Evolutionary conservation across 306 rosid species (phyloP).

Genomic region (Cucumis melo): DNA sequence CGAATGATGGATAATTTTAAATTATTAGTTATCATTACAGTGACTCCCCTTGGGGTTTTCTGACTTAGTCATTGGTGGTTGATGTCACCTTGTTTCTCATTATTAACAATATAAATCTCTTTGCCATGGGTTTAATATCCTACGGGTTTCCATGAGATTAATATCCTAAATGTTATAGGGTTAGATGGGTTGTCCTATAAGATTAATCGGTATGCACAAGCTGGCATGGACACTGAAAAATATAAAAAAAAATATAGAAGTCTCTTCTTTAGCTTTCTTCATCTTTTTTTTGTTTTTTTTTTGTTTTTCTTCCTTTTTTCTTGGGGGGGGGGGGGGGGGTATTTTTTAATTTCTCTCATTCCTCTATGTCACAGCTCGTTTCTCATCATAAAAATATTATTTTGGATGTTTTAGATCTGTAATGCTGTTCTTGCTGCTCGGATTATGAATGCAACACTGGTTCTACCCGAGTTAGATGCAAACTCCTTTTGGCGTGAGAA

Average conservation of each 20-base stretch:
- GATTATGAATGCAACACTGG: constrained; percentile 91
- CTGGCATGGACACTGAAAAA: no score
- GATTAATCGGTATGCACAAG: no score
- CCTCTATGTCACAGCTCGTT: neutral
- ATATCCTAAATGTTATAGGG: no score
- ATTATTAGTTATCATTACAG: neutral
- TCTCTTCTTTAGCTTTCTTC: neutral
- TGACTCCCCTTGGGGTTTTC: neutral
- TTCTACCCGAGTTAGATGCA: constrained; percentile 89
- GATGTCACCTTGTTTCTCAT: neutral
- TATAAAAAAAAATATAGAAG: no score
- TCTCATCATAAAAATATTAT: neutral
- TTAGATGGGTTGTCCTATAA: no score
- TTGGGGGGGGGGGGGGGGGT: no score
- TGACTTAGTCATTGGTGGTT: neutral
- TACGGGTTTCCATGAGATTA: no score
- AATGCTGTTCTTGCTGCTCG: constrained; percentile 98
- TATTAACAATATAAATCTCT: neutral
- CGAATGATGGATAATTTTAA: neutral
- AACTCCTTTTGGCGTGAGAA: constrained; percentile 97
- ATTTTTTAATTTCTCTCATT: neutral
- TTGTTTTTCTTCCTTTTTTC: neutral
- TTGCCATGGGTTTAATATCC: no score
- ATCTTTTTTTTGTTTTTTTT: neutral
- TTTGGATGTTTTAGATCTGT: constrained; percentile 54